Conservation (phyloP, 1,284 basidiomycete genomes). For the Malassezia cuniculi region DNA sequence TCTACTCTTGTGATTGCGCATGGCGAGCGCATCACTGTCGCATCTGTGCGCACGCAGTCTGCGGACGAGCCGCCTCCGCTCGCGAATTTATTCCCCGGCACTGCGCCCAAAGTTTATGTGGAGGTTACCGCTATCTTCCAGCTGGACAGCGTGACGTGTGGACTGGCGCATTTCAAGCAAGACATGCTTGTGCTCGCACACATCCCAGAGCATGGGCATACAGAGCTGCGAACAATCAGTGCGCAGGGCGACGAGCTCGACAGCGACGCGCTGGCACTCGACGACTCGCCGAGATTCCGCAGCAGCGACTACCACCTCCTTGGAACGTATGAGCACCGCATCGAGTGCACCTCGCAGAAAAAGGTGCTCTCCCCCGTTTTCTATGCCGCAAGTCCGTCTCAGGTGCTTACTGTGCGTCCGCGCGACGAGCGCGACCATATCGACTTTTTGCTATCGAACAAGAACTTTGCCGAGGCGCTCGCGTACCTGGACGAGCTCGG, state of each 20-base stretch:
- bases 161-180: constrained; percentile 62
- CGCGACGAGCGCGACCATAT: constrained; percentile 82
- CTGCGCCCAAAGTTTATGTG: constrained; percentile 46
- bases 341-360: too few relatives aligned
- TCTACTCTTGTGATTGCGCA: constrained; percentile 75
- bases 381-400: constrained; percentile 71
- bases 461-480: constrained; percentile 77
- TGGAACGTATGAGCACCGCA: too few relatives aligned
- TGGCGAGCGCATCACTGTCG: constrained; percentile 88
- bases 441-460: constrained; percentile 75
- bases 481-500: constrained; percentile 62
- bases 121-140: constrained; percentile 86
- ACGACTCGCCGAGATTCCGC: constrained; percentile 66
- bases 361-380: constrained; percentile 47
- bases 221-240: constrained; percentile 83
- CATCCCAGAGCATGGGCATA: constrained; percentile 51
- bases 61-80: constrained; percentile 9
- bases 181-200: constrained; percentile 69
- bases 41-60: constrained; percentile 39
- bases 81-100: constrained; percentile 1
- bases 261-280: constrained; percentile 68
- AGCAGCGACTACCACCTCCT: constrained; percentile 79
- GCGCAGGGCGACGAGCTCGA: constrained; percentile 76
- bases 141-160: constrained; percentile 88
- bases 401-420: constrained; percentile 70